phyloP scores from a whole-genome alignment of 495 filamentous ascomycete species.

The Aspergillus saccharolyticus region DNA sequence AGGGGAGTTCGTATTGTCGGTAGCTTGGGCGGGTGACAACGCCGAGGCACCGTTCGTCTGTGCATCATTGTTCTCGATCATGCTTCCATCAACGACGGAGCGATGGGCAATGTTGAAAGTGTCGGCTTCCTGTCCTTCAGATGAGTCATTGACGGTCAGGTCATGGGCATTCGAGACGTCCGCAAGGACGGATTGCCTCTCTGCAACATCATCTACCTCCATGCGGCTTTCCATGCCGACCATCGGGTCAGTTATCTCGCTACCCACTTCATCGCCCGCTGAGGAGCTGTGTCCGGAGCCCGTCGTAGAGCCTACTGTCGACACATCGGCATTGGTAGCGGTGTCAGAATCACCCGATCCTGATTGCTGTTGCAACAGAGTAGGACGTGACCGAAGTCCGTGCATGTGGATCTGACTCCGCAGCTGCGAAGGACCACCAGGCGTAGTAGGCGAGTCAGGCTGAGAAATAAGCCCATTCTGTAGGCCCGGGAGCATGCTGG shows the following conservation, averaged over 20 bases:
- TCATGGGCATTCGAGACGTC: conserved; percentile 69
- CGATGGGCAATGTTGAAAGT: conserved; percentile 97
- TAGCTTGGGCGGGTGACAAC: conserved; percentile 71
- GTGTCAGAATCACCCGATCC: conserved; percentile 85
- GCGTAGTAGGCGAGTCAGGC: conserved; percentile 90
- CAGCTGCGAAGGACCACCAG: conserved; percentile 59
- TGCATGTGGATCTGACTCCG: conserved; percentile 39
- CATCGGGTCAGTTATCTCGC: conserved; percentile 67
- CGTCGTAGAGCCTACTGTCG: conserved; percentile 73
- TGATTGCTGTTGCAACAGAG: conserved; percentile 82
- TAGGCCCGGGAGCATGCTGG: conserved; percentile 73
- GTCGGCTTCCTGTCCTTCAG: conserved; percentile 76
- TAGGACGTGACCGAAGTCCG: conserved; percentile 58
- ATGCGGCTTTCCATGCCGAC: conserved; percentile 73
- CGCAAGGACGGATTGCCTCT: conserved; percentile 67
- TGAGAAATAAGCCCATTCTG: conserved; percentile 74
- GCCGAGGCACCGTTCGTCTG: conserved; percentile 60
- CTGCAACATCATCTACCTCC: conserved; percentile 75
- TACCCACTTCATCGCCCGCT: conserved; percentile 58
- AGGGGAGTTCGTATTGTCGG: conserved; percentile 64
- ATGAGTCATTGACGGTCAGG: conserved; percentile 69
- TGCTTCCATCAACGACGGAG: conserved; percentile 78
- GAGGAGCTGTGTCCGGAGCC: conserved; percentile 67
- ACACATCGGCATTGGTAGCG: conserved; percentile 69
- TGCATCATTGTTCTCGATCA: conserved; percentile 60